These are phyloP conservation scores for Periglandula ipomoeae DNA, from an alignment of 2,329 filamentous ascomycete genomes.

Conservation along the genomic window DNA sequence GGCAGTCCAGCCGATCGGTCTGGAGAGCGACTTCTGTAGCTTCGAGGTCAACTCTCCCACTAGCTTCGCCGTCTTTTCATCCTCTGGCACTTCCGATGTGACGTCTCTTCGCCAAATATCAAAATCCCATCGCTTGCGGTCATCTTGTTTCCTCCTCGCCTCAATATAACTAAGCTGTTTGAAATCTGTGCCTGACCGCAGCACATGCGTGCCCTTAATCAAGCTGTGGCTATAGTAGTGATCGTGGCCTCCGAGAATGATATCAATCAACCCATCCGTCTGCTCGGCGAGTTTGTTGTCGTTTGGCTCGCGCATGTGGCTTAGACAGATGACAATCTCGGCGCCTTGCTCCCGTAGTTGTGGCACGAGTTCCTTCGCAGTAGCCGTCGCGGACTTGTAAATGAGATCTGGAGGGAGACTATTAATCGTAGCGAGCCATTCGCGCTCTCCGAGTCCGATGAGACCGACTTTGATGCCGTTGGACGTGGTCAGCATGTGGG, in stretches of 20 bases:
- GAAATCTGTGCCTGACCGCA: constrained; percentile 87
- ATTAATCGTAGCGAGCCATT: constrained; percentile 88
- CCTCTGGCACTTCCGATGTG: constrained; percentile 55
- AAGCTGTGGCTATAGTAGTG: constrained; percentile 76
- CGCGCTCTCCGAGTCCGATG: constrained; percentile 76
- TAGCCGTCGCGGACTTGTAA: constrained; percentile 69
- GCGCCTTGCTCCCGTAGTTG: constrained; percentile 65
- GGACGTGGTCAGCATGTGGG: constrained; percentile 66
- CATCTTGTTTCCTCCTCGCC: constrained; percentile 47
- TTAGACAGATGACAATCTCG: constrained; percentile 73
- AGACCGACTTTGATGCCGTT: constrained; percentile 82
- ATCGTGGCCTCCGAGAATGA: constrained; percentile 83
- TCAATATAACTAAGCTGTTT: constrained; percentile 88
- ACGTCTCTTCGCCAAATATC: constrained; percentile 69
- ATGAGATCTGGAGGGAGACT: constrained; percentile 71
- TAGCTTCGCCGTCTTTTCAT: constrained; percentile 50
- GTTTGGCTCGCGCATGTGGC: constrained; percentile 82
- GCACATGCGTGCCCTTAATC: constrained; percentile 70
- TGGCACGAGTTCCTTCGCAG: constrained; percentile 67
- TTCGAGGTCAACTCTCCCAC: constrained; percentile 62
- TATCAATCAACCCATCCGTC: constrained; percentile 65
- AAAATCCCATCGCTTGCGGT: constrained; percentile 58
- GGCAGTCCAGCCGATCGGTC: constrained; percentile 74
- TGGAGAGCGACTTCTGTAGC: constrained; percentile 68
- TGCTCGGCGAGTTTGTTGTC: constrained; percentile 77